Conservation (phyloP, 176 grass and related monocot genomes). For the Cenchrus americanus region DNA sequence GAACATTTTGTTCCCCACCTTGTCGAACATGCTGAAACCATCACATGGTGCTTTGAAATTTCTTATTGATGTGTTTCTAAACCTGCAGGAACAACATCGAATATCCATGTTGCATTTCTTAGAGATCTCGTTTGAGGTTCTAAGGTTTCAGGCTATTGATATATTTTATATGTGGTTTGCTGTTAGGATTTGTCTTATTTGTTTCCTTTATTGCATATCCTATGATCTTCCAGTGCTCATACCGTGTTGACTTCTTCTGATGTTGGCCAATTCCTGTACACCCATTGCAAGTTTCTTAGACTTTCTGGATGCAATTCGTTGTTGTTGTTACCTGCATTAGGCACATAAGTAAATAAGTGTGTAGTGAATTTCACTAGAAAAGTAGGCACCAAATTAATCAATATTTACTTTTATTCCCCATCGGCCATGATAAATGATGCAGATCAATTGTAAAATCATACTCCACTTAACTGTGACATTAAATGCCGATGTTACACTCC, state of each 20-base stretch:
- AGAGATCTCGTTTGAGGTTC: not conserved
- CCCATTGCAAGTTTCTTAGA: not conserved
- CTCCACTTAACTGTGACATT: no score
- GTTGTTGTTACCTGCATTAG: conserved; percentile 13
- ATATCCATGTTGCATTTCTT: not conserved
- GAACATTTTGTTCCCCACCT: not conserved
- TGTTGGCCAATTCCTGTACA: not conserved
- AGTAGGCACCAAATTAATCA: no score
- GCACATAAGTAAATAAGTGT: not conserved
- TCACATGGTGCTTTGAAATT: not conserved
- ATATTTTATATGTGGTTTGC: conserved; percentile 13
- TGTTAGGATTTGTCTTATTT: conserved; percentile 8
- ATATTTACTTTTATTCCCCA: no score
- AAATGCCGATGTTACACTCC: no score
- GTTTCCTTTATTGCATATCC: not conserved
- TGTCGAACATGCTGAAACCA: conserved; percentile 19
- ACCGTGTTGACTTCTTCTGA: not conserved
- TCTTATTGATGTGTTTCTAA: not conserved
- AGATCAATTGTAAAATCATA: no score
- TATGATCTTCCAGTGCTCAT: not conserved
- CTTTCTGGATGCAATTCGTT: not conserved
- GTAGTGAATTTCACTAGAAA: not conserved
- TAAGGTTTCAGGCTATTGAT: not conserved
- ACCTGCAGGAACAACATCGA: not conserved
- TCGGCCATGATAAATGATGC: no score